Base-by-base conservation (phyloP, 495 filamentous ascomycete species). In the Penicillium soppii region DNA sequence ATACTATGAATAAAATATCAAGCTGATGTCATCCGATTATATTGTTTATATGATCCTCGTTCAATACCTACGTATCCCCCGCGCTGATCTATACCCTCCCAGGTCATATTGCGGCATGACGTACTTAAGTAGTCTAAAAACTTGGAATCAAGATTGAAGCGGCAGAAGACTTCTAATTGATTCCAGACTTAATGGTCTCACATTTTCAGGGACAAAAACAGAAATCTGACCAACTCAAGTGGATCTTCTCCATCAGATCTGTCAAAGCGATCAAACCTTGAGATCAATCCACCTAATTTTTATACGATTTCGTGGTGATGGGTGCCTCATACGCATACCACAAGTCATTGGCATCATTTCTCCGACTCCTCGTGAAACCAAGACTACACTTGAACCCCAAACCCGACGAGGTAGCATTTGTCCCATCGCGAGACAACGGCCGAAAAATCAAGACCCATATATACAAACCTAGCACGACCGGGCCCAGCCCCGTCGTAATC, bases 371-470 rank as follows among this genome's bases (percentile, higher is more conserved):
- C 20, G 48, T 63, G 23, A 52, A 53, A 27, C 54, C 52, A 13
- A 53, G 54, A 30, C 54, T 64, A 13, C 45, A 62, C n/a, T 26
- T 57, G 12, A 8, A 59, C 15, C 58, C 58, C 12, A 67, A 58
- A 26, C 69, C 70, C 10, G 66, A 74, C 56, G 62, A 71, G 7
- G 51, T 65, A 13, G 47, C 66, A 2, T 53, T 53, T 0, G 69
- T 78, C 17, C 61, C 70, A 9, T 68, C 73, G 10, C 69, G 76
- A 29, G 69, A 78, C 21, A 32, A 53, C 4, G 59, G 52, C 15
- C 66, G 74, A 30, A 71, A 59, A 3, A 77, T 80, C 61, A 75
- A 63, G 53, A 66, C 56, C 22, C 70, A 78, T 52, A 40, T 78
- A 50, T 78, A 80, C 61, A 59, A 59, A 42, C 56, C 71, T 30